phyloP scores from a whole-genome alignment of 441 rosid species.

The Aleurites moluccanus region DNA sequence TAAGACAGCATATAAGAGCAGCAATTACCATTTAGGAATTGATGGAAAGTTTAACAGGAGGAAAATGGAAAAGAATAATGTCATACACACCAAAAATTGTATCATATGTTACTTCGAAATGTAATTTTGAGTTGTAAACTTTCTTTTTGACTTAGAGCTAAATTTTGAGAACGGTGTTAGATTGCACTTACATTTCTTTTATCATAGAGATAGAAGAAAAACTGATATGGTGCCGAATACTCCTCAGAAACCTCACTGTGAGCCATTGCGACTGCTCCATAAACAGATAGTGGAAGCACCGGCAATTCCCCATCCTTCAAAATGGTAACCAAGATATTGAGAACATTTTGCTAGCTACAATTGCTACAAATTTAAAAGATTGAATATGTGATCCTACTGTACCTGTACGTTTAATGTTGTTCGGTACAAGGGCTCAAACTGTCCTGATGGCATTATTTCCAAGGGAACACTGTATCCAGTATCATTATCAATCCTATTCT shows the following conservation, averaged over 20 bases:
- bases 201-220: conserved; percentile 89
- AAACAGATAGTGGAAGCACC: conserved; percentile 87
- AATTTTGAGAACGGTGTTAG: neutral
- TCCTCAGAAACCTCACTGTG: conserved; percentile 84
- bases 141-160: neutral
- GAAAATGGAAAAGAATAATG: neutral
- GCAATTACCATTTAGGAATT: neutral
- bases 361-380: neutral
- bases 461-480: conserved; percentile 65
- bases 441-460: conserved; percentile 91
- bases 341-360: no score
- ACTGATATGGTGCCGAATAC: conserved; percentile 91
- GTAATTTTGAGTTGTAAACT: neutral
- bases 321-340: neutral
- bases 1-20: conserved; percentile 6
- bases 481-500: conserved; percentile 61
- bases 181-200: conserved; percentile 72
- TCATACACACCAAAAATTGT: neutral
- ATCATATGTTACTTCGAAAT: neutral
- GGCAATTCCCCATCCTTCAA: conserved; percentile 90
- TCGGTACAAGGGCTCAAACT: conserved; percentile 90
- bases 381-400: conserved; percentile 1
- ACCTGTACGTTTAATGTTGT: conserved; percentile 85
- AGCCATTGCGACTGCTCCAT: conserved; percentile 97
- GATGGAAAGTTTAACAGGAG: neutral